phyloP scores from a whole-genome alignment of 2,329 filamentous ascomycete species.

The Fusarium nelsonii region DNA sequence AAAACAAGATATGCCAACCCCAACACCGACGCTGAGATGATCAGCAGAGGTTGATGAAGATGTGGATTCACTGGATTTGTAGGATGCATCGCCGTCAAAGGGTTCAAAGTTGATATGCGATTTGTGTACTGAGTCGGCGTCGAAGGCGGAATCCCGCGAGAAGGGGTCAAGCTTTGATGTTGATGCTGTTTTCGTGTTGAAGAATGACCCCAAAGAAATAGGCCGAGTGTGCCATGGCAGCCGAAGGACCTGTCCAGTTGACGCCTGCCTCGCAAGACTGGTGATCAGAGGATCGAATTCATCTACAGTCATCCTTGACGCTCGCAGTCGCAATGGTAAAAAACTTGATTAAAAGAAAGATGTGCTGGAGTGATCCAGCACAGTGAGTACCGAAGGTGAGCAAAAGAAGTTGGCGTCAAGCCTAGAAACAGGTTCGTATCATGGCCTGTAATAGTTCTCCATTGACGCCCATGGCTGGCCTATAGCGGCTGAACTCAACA shows the following conservation, averaged over 20 bases:
- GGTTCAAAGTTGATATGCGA: neutral
- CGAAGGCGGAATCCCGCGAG: neutral
- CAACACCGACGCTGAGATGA: constrained; percentile 1
- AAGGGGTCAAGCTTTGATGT: neutral
- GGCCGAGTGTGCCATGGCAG: neutral
- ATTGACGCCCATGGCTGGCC: neutral
- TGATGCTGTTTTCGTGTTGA: neutral
- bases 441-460: neutral
- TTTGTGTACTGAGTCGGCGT: neutral
- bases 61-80: neutral
- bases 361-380: neutral
- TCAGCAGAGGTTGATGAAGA: neutral
- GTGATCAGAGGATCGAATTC: neutral
- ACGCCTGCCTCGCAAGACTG: neutral
- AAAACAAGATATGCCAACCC: neutral
- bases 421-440: neutral
- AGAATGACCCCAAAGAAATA: neutral
- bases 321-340: neutral
- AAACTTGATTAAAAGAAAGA: neutral
- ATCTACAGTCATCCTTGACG: neutral
- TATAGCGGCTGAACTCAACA: neutral
- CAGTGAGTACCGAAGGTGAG: neutral
- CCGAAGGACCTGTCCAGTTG: neutral
- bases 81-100: neutral
- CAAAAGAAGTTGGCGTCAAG: neutral